Percentiles rank a stretch among this genome's conserved stretches.
phyloP scores from a whole-genome alignment of 768 basidiomycete genomes.

The Podaxis rugospora region DNA sequence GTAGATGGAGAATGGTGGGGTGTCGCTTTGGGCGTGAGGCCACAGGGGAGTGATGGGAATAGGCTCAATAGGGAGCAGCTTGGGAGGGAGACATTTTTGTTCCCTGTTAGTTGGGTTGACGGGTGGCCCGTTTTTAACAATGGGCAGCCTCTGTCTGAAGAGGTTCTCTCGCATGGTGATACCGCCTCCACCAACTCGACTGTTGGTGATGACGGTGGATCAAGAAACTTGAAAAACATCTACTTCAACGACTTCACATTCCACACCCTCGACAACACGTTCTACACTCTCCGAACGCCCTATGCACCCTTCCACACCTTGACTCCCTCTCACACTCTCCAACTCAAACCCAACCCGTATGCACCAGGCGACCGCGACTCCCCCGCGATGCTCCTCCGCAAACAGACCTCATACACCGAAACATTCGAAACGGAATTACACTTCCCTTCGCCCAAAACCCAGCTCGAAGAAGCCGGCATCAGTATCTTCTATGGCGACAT shows the following conservation, averaged over 20 bases:
- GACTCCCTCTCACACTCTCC: conserved; percentile 22
- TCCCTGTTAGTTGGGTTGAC: conserved; percentile 33
- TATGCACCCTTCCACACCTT: conserved; percentile 33
- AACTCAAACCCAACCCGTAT: conserved; percentile 29
- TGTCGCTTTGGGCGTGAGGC: conserved; percentile 34
- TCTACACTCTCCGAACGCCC: conserved; percentile 35
- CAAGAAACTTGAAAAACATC: background rate
- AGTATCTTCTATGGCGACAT: conserved; percentile 32
- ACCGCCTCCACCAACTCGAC: background rate
- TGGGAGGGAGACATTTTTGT: conserved; percentile 37
- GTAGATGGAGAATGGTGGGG: conserved; percentile 35
- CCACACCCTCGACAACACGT: conserved; percentile 23
- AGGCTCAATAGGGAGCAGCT: conserved; percentile 1
- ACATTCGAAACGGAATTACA: conserved; percentile 31
- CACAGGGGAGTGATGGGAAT: conserved; percentile 20
- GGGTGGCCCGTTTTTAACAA: conserved; percentile 36
- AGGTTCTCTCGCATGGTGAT: background rate
- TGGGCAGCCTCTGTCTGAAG: conserved; percentile 21
- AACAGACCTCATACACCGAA: conserved; percentile 33
- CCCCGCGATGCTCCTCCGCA: conserved; percentile 31
- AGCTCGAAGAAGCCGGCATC: conserved; percentile 33
- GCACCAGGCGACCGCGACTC: conserved; percentile 34
- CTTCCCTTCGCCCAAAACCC: conserved; percentile 23
- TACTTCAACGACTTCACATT: conserved; percentile 28
- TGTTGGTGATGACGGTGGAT: background rate